Evolutionary conservation across 345 rosid species (phyloP).

Genomic region (Melastoma malabathricum): DNA sequence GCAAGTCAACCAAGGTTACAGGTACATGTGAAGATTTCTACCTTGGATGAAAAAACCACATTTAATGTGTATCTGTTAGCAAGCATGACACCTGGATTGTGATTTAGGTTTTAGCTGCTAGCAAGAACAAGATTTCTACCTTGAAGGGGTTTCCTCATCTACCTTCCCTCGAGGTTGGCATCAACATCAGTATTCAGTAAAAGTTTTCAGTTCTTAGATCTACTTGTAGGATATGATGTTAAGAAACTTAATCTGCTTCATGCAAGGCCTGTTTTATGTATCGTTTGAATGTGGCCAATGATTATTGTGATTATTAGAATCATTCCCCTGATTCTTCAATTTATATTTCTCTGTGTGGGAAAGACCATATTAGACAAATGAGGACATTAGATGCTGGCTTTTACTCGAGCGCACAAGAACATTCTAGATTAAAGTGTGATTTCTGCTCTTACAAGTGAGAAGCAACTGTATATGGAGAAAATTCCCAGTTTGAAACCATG

Average conservation of each 20-base stretch:
- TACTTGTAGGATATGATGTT: background rate
- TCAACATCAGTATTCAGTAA: background rate
- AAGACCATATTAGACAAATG: too few species aligned
- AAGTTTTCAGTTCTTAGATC: background rate
- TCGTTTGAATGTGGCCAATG: too few species aligned
- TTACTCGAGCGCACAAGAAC: too few species aligned
- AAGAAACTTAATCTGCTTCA: background rate
- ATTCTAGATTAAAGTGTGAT: too few species aligned
- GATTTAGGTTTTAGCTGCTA: constrained; percentile 83
- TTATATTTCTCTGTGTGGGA: too few species aligned
- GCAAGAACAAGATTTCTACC: constrained; percentile 88
- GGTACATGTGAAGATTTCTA: constrained; percentile 32
- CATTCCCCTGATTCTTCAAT: too few species aligned
- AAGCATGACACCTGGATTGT: background rate
- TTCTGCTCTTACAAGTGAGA: too few species aligned
- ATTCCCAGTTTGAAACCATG: too few species aligned
- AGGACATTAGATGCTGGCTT: too few species aligned
- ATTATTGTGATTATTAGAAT: too few species aligned
- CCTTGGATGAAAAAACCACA: background rate
- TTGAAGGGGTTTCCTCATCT: constrained; percentile 82
- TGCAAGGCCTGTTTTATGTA: too few species aligned
- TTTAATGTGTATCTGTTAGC: constrained; percentile 1
- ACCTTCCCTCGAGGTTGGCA: constrained; percentile 79
- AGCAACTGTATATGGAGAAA: too few species aligned
- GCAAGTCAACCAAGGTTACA: constrained; percentile 96